Conservation (phyloP, 495 filamentous ascomycete genomes). For the Penicillium pulvis region DNA sequence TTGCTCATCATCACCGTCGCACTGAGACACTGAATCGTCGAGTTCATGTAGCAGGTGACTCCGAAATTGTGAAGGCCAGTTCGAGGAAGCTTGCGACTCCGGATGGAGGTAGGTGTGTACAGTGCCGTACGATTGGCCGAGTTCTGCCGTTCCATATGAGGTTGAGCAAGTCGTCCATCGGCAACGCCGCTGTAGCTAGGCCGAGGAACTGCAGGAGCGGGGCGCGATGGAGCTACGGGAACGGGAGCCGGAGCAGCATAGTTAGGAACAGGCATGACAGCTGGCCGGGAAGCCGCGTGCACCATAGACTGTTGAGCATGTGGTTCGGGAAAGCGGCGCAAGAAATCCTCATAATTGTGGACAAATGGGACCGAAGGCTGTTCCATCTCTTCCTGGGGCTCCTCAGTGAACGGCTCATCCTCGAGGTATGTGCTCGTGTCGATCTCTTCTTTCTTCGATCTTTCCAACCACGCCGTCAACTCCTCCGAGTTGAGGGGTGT, state of each 20-base stretch:
- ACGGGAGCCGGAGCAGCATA: conserved; percentile 39
- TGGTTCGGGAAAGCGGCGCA: conserved; percentile 79
- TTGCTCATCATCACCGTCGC: conserved; percentile 70
- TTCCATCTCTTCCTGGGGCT: conserved; percentile 37
- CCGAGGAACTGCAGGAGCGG: conserved; percentile 82
- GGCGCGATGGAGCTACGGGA: conserved; percentile 57
- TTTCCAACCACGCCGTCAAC: conserved; percentile 60
- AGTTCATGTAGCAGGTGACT: conserved; percentile 90
- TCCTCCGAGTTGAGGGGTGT: conserved; percentile 63
- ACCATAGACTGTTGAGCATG: conserved; percentile 79
- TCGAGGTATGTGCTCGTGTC: conserved; percentile 46
- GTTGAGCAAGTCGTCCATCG: conserved; percentile 59
- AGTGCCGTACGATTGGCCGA: conserved; percentile 48
- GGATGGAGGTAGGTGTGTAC: conserved; percentile 44
- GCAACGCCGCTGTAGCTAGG: conserved; percentile 88
- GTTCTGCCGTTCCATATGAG: conserved; percentile 49
- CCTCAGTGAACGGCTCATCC: conserved; percentile 40
- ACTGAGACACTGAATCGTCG: conserved; percentile 79
- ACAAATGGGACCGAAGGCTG: conserved; percentile 48
- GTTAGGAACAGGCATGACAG: conserved; percentile 26
- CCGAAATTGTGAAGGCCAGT: conserved; percentile 82
- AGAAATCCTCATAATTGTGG: conserved; percentile 71
- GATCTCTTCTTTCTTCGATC: conserved; percentile 56
- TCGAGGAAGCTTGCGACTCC: conserved; percentile 56
- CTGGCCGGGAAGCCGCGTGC: conserved; percentile 31